Conservation (phyloP, 2,329 filamentous ascomycete species). For the Coleophoma eucalyptorum region DNA sequence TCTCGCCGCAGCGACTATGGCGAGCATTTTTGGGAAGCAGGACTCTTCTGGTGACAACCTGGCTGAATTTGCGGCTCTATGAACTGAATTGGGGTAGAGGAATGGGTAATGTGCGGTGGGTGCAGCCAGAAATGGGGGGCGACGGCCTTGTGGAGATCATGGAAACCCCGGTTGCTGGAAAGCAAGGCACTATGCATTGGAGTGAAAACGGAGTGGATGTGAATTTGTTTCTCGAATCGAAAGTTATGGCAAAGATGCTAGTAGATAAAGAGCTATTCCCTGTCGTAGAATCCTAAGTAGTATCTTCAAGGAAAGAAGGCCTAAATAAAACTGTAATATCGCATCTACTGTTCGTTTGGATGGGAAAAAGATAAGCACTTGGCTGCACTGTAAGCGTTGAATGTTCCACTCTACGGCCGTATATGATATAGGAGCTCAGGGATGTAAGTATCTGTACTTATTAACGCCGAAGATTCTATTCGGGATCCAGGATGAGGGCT, state of each 20-base stretch:
- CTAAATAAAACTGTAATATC: no score
- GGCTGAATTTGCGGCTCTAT: constrained; percentile 33
- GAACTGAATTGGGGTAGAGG: constrained; percentile 35
- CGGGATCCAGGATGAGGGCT: no score
- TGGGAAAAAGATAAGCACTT: no score
- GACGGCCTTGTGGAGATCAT: constrained; percentile 40
- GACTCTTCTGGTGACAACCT: constrained; percentile 40
- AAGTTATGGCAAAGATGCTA: neutral
- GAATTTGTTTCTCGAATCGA: neutral
- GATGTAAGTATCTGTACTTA: no score
- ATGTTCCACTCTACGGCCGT: no score
- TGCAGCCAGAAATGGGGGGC: constrained; percentile 38
- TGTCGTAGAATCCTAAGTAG: no score
- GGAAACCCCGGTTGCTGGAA: constrained; percentile 18
- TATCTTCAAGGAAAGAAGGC: no score
- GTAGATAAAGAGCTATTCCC: neutral
- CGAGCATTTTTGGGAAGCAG: constrained; percentile 37
- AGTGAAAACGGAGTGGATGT: neutral
- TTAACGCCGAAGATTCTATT: no score
- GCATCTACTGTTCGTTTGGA: no score
- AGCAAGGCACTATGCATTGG: neutral
- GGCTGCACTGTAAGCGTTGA: no score
- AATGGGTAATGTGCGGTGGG: constrained; percentile 26
- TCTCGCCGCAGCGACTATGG: constrained; percentile 43
- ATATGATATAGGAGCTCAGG: no score